Evolutionary conservation across 176 grass and related monocot species (phyloP).

Genomic region (Panicum miliaceum): DNA sequence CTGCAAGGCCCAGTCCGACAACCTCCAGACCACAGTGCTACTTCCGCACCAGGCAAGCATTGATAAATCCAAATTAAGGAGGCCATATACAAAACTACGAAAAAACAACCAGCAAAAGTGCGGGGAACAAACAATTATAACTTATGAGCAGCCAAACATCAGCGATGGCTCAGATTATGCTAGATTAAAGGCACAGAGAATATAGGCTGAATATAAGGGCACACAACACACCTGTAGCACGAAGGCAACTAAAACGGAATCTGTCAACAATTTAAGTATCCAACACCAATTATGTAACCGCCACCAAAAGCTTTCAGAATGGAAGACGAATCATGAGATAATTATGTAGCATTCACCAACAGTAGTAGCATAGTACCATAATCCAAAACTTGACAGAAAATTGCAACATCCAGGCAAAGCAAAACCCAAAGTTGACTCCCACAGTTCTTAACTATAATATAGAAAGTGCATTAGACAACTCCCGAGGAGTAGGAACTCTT

Average conservation of each 20-base stretch:
- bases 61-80: no score
- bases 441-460: conserved; percentile 43
- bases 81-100: no score
- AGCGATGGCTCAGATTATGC: no score
- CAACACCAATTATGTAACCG: neutral
- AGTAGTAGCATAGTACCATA: conserved; percentile 34
- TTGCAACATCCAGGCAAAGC: neutral
- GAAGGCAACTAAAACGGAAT: neutral
- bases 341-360: conserved; percentile 40
- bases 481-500: conserved; percentile 21
- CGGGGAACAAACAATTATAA: no score
- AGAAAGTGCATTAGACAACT: conserved; percentile 34
- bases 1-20: no score
- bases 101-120: no score
- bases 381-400: conserved; percentile 59
- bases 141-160: no score
- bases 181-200: no score
- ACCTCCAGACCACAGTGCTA: no score
- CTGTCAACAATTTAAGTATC: neutral
- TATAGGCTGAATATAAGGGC: neutral
- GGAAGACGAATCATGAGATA: neutral
- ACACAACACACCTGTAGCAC: no score
- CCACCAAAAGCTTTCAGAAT: neutral
- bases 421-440: conserved; percentile 31
- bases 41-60: no score